Evolutionary conservation across 495 filamentous ascomycete species (phyloP).

Genomic region (Hypoxylon fuscum): DNA sequence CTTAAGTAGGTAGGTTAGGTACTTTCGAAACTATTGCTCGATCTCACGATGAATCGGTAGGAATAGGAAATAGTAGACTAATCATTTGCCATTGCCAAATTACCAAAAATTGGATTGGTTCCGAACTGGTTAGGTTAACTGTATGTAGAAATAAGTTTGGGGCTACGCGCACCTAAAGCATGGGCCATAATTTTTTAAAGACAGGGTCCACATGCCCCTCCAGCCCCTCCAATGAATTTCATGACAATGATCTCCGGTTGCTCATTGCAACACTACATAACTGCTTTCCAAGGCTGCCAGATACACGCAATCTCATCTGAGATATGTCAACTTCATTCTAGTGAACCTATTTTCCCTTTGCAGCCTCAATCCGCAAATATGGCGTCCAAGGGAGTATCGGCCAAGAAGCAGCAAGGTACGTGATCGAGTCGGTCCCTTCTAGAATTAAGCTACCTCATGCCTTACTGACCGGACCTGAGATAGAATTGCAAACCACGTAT

Average conservation of each 20-base stretch:
- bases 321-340: constrained; percentile 14
- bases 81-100: constrained; percentile 17
- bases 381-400: constrained; percentile 53
- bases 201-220: constrained; percentile 36
- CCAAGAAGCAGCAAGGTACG: constrained; percentile 87
- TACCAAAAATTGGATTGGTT: constrained; percentile 18
- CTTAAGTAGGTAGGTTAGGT: background rate
- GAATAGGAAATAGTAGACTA: constrained; percentile 4
- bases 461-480: too few species aligned
- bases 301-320: constrained; percentile 17
- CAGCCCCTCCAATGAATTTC: constrained; percentile 37
- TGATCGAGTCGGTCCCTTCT: background rate
- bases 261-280: constrained; percentile 30
- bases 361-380: constrained; percentile 31
- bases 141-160: too few species aligned
- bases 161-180: constrained; percentile 32
- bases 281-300: constrained; percentile 19
- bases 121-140: too few species aligned
- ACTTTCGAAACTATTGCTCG: background rate
- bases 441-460: constrained; percentile 18
- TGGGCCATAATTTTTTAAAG: constrained; percentile 40
- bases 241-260: constrained; percentile 26
- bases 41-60: too few species aligned
- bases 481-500: constrained; percentile 94
- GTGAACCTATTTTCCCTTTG: background rate